Percentiles rank a stretch among this genome's conserved stretches.
These are phyloP conservation scores for Stephania yunnanensis DNA, from an alignment of 164 flowering plant species.

Conservation along the genomic window DNA sequence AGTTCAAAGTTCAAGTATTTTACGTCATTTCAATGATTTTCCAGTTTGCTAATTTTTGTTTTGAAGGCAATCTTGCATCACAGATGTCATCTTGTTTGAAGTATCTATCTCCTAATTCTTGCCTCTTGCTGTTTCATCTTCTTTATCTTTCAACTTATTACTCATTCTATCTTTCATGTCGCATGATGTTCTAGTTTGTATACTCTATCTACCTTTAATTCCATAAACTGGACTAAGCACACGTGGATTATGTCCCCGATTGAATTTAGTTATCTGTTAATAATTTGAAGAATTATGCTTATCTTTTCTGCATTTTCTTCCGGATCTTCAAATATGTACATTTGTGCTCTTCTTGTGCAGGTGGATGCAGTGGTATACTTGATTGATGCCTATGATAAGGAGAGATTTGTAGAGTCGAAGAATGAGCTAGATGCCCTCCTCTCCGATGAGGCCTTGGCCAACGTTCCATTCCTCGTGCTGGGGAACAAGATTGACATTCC, in stretches of 20 bases:
- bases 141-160: background rate
- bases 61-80: background rate
- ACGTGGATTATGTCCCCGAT: background rate
- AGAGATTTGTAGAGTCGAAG: slow-evolving; percentile 65
- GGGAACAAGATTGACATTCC: slow-evolving; percentile 73
- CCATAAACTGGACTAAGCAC: background rate
- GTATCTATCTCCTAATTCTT: background rate
- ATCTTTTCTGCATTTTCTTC: background rate
- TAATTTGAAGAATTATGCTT: background rate
- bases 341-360: slow-evolving; percentile 21
- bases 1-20: too few species aligned
- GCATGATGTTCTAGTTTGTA: background rate
- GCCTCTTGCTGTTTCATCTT: background rate
- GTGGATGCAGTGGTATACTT: slow-evolving; percentile 71
- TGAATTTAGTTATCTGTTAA: background rate
- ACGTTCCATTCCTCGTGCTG: slow-evolving; percentile 56
- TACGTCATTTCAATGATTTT: too few species aligned
- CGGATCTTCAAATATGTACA: background rate
- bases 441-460: slow-evolving; percentile 49
- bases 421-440: slow-evolving; percentile 64
- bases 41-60: too few species aligned
- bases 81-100: background rate
- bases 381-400: slow-evolving; percentile 66
- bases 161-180: background rate
- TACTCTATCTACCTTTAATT: background rate